phyloP scores from a whole-genome alignment of 75 land plant species.

The Sequoia sempervirens region DNA sequence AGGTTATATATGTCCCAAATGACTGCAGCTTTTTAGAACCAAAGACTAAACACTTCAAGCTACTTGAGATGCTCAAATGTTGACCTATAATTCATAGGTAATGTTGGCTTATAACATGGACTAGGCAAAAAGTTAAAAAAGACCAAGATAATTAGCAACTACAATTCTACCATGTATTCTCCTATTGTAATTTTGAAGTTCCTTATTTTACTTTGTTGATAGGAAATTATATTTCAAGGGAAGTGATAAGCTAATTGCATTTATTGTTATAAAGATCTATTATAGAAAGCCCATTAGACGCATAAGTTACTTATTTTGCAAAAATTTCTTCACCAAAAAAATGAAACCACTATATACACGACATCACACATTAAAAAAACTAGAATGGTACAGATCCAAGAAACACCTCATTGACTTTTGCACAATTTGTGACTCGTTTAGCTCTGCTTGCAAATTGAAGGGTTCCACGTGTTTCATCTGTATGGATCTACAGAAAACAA shows the following conservation, averaged over 20 bases:
- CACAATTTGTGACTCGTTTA: slow-evolving; percentile 92
- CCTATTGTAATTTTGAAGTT: background rate
- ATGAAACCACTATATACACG: background rate
- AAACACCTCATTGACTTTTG: slow-evolving; percentile 93
- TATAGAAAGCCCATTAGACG: background rate
- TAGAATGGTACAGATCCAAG: background rate
- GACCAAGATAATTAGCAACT: background rate
- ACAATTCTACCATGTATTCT: background rate
- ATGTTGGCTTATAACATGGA: background rate
- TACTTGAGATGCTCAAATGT: background rate
- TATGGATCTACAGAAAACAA: slow-evolving; percentile 54
- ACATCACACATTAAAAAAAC: background rate
- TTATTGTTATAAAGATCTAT: background rate
- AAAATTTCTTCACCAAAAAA: background rate
- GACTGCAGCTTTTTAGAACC: too few relatives aligned
- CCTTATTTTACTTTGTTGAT: background rate
- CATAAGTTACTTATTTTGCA: background rate
- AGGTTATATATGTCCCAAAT: background rate
- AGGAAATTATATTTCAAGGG: background rate
- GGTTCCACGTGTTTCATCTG: slow-evolving; percentile 96
- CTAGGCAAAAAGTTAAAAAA: background rate
- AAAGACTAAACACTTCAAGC: background rate
- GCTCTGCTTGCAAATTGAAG: slow-evolving; percentile 98
- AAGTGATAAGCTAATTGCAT: background rate
- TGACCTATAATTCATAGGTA: background rate